Evolutionary conservation across 805 yeast species (phyloP).

Genomic region (Teunomyces lycoperdinae): DNA sequence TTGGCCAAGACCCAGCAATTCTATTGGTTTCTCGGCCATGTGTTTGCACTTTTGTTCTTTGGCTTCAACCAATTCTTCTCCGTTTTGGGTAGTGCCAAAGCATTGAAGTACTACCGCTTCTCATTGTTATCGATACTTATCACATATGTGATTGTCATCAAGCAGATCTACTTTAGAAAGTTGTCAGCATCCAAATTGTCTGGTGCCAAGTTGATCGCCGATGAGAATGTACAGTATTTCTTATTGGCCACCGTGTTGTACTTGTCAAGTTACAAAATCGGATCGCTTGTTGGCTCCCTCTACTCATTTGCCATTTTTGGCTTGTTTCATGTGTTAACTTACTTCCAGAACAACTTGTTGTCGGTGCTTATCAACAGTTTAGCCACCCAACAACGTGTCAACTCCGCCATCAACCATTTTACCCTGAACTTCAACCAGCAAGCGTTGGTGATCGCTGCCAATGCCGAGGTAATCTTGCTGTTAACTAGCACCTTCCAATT

Average conservation of each 20-base stretch:
- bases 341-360: slow-evolving; percentile 37
- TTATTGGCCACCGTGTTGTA: slow-evolving; percentile 30
- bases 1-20: slow-evolving; percentile 52
- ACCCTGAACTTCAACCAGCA: slow-evolving; percentile 32
- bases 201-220: slow-evolving; percentile 25
- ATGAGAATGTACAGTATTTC: slow-evolving; percentile 41
- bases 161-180: slow-evolving; percentile 52
- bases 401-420: slow-evolving; percentile 27
- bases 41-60: slow-evolving; percentile 45
- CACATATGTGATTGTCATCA: slow-evolving; percentile 63
- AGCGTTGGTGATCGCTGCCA: slow-evolving; percentile 38
- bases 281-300: slow-evolving; percentile 37
- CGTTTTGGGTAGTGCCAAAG: slow-evolving; percentile 34
- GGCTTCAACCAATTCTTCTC: slow-evolving; percentile 38
- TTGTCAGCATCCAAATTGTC: slow-evolving; percentile 19
- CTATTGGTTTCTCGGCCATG: slow-evolving; percentile 69
- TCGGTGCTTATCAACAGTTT: slow-evolving; percentile 15
- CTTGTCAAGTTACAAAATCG: slow-evolving; percentile 26
- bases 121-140: slow-evolving; percentile 50
- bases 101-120: slow-evolving; percentile 24
- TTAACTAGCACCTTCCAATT: slow-evolving; percentile 20
- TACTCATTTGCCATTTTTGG: slow-evolving; percentile 36
- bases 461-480: slow-evolving; percentile 31
- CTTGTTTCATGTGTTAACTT: slow-evolving; percentile 35
- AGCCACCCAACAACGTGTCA: slow-evolving; percentile 37